These are phyloP conservation scores for Syncephalastrum monosporum DNA, from an alignment of 371 early-diverging fungal species.

Conservation along the genomic window DNA sequence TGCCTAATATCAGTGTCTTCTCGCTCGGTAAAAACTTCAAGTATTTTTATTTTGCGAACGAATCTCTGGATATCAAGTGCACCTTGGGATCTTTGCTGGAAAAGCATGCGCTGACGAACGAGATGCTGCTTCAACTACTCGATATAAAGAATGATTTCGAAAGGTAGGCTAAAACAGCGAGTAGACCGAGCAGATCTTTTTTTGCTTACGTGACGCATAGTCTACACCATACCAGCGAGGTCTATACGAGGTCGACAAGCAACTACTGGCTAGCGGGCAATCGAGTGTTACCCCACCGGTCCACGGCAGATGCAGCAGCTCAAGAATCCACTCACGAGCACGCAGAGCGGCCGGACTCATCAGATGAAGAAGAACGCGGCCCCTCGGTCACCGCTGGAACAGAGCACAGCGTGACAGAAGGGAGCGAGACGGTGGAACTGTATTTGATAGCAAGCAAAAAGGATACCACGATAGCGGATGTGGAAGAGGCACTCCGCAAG, in stretches of 20 bases:
- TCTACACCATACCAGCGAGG: conserved; percentile 50
- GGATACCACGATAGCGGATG: conserved; percentile 58
- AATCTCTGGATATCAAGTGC: conserved; percentile 37
- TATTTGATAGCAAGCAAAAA: conserved; percentile 63
- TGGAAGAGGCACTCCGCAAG: conserved; percentile 32
- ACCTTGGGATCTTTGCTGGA: conserved; percentile 23
- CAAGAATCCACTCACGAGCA: conserved; percentile 12
- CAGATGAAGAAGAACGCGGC: conserved; percentile 14
- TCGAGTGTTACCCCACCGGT: conserved; percentile 34
- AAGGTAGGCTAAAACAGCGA: conserved; percentile 16
- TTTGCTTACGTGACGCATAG: conserved; percentile 9
- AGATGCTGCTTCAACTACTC: conserved; percentile 47
- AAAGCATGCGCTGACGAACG: conserved; percentile 30
- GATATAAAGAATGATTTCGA: conserved; percentile 59
- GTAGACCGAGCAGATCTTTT: neutral
- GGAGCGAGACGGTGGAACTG: conserved; percentile 40
- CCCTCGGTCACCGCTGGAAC: neutral
- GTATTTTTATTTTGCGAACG: conserved; percentile 47
- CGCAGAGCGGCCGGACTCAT: conserved; percentile 13
- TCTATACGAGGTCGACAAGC: conserved; percentile 59
- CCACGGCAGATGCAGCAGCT: neutral
- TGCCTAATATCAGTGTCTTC: conserved; percentile 12
- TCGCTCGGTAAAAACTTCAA: conserved; percentile 38
- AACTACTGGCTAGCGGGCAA: conserved; percentile 66
- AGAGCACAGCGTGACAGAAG: too few species aligned